Evolutionary conservation across 495 filamentous ascomycete species (phyloP).

Genomic region (Hyaloscypha variabilis): DNA sequence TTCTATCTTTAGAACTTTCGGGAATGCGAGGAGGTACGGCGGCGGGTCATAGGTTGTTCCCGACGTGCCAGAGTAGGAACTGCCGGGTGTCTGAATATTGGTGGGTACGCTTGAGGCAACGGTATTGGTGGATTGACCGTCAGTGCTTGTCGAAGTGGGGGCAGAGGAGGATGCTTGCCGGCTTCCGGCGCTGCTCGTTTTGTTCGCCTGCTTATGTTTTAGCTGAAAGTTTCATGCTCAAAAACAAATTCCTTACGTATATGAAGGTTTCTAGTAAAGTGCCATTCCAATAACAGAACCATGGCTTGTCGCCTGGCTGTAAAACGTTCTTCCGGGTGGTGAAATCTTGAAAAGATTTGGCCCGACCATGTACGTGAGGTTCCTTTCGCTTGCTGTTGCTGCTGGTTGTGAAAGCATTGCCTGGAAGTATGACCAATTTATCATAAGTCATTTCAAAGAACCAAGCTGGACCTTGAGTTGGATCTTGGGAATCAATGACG

Average conservation of each 20-base stretch:
- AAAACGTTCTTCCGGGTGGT: conserved; percentile 51
- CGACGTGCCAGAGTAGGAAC: conserved; percentile 8
- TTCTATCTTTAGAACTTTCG: conserved; percentile 76
- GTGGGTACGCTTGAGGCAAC: conserved; percentile 23
- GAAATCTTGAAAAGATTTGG: conserved; percentile 29
- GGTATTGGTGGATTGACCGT: conserved; percentile 6
- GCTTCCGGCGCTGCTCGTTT: conserved; percentile 34
- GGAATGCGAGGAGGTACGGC: conserved; percentile 49
- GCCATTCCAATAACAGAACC: conserved; percentile 88
- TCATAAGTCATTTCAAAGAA: conserved; percentile 72
- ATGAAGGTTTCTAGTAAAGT: conserved; percentile 83
- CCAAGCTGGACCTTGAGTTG: conserved; percentile 70
- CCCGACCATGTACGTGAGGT: conserved; percentile 11
- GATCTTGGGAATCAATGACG: conserved; percentile 67
- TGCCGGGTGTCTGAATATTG: conserved; percentile 12
- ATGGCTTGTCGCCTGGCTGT: conserved; percentile 67
- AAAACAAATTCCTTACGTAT: conserved; percentile 56
- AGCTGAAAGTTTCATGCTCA: neutral
- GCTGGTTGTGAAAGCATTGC: conserved; percentile 45
- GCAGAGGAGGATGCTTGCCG: conserved; percentile 6
- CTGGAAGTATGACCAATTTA: conserved; percentile 78
- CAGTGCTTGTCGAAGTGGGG: conserved; percentile 7
- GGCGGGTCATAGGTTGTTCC: neutral
- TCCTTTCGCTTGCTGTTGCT: conserved; percentile 21
- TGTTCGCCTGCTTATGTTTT: neutral